These are phyloP conservation scores for Raphidocelis subcapitata DNA, from an alignment of 139 green algal species.

Conservation along the genomic window DNA sequence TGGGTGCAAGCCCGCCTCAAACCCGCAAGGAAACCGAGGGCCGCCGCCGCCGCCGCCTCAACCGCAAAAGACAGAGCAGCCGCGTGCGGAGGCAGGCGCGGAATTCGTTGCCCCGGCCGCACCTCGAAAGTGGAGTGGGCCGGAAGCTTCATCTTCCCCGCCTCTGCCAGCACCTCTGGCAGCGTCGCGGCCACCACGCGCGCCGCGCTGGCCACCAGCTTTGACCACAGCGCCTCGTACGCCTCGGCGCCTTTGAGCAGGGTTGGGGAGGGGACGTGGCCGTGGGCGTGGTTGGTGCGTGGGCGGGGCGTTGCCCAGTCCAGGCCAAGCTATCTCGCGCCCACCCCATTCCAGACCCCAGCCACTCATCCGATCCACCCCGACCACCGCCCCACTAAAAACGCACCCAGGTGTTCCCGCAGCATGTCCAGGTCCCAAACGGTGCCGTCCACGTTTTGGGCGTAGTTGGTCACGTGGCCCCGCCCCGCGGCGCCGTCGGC, in stretches of 20 bases:
- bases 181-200: constrained; percentile 21
- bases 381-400: not conserved
- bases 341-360: not conserved
- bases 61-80: constrained; percentile 1
- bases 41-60: not conserved
- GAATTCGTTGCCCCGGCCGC: too few species aligned
- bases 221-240: constrained; percentile 30
- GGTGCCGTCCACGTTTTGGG: constrained; percentile 51
- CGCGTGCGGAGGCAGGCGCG: not conserved
- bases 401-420: constrained; percentile 45
- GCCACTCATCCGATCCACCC: not conserved
- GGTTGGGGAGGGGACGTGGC: too few species aligned
- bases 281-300: too few species aligned
- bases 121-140: constrained; percentile 52
- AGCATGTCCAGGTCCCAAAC: constrained; percentile 55
- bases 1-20: not conserved
- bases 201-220: constrained; percentile 10
- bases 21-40: not conserved
- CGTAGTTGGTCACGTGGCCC: constrained; percentile 65
- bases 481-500: constrained; percentile 33
- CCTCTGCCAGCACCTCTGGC: constrained; percentile 25
- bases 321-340: not conserved
- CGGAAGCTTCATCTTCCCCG: constrained; percentile 15
- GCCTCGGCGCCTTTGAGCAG: constrained; percentile 18
- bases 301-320: too few species aligned